phyloP scores from a whole-genome alignment of 805 yeast species.

The Myxozyma mucilagina region DNA sequence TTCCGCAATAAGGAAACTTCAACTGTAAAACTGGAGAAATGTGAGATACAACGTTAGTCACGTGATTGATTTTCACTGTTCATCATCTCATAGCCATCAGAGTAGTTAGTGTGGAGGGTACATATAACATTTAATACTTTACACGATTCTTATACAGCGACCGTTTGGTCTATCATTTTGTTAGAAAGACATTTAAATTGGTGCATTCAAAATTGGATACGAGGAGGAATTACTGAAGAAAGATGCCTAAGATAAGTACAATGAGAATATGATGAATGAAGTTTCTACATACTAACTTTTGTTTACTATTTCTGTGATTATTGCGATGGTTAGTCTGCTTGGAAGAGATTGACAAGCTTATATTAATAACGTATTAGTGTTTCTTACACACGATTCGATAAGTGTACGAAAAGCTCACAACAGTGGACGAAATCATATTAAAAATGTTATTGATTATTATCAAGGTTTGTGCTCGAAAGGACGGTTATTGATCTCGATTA shows the following conservation, averaged over 20 bases:
- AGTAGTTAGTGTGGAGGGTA: too few relatives aligned
- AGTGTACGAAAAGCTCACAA: conserved; percentile 82
- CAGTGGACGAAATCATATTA: conserved; percentile 73
- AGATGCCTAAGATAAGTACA: conserved; percentile 7
- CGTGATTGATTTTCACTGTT: too few relatives aligned
- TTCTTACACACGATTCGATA: conserved; percentile 82
- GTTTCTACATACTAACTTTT: neutral
- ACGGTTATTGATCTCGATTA: too few relatives aligned
- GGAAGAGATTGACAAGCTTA: neutral
- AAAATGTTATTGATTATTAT: conserved; percentile 71
- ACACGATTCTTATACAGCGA: too few relatives aligned
- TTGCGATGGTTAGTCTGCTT: conserved; percentile 54
- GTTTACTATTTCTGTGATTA: conserved; percentile 60
- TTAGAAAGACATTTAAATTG: neutral
- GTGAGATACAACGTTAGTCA: too few relatives aligned
- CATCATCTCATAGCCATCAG: too few relatives aligned
- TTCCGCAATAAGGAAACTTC: too few relatives aligned
- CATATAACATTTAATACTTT: too few relatives aligned
- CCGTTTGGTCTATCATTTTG: too few relatives aligned
- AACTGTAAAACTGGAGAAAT: too few relatives aligned
- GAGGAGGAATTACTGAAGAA: neutral
- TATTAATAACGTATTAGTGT: conserved; percentile 44
- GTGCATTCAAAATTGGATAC: neutral
- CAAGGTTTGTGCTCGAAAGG: too few relatives aligned
- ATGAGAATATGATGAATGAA: neutral